phyloP scores from a whole-genome alignment of 176 grass and related monocot genomes.

The Thinopyrum elongatum region DNA sequence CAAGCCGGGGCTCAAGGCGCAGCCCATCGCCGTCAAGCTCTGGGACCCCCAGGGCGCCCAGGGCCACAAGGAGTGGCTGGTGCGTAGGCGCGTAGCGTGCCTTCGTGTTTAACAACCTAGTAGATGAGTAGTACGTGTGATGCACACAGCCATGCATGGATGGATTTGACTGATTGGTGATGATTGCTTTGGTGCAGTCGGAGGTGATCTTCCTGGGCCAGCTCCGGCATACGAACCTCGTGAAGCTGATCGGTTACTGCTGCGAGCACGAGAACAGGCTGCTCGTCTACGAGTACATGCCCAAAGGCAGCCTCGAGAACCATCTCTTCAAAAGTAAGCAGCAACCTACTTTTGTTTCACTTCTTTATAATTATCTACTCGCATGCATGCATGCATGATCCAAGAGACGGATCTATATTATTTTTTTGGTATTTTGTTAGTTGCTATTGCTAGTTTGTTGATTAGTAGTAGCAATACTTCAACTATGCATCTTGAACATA shows the following conservation, averaged over 20 bases:
- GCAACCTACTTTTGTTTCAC: background rate
- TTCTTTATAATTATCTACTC: too few relatives aligned
- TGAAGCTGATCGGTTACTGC: conserved; percentile 80
- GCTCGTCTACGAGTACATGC: conserved; percentile 77
- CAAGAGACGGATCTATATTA: too few relatives aligned
- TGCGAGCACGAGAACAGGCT: conserved; percentile 60
- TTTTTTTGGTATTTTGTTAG: too few relatives aligned
- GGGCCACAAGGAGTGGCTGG: conserved; percentile 86
- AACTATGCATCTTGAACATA: background rate
- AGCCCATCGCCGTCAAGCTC: conserved; percentile 81
- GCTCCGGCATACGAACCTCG: conserved; percentile 60
- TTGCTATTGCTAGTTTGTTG: background rate
- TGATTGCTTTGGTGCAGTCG: background rate
- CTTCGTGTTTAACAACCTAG: background rate
- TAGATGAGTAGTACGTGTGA: too few relatives aligned
- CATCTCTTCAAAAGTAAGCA: conserved; percentile 71
- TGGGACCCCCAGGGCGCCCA: conserved; percentile 77
- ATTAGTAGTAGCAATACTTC: background rate
- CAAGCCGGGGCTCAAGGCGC: conserved; percentile 65
- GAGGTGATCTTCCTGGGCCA: conserved; percentile 84
- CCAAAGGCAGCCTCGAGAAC: conserved; percentile 64
- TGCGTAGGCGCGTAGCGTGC: background rate
- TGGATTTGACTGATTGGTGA: background rate
- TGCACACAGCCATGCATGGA: background rate
- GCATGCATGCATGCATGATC: too few relatives aligned